phyloP scores from a whole-genome alignment of 306 rosid species.

The Casuarina equisetifolia region DNA sequence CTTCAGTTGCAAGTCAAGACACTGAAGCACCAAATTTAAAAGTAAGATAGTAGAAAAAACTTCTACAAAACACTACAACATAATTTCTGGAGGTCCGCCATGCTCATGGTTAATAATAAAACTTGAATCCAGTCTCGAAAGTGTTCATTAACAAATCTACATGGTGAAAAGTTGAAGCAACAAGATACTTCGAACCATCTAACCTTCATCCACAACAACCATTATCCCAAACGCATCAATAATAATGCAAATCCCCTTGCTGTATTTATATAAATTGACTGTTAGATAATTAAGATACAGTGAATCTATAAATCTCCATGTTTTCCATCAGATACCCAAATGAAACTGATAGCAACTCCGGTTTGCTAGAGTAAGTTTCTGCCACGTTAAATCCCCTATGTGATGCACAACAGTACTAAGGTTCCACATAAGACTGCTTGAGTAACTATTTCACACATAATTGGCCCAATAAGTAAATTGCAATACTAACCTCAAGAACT shows the following conservation, averaged over 20 bases:
- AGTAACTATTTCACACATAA: not conserved
- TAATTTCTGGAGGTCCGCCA: not conserved
- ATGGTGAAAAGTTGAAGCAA: not conserved
- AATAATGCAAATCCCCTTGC: not conserved
- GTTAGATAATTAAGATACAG: not conserved
- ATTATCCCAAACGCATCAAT: not conserved
- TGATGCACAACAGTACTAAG: not conserved
- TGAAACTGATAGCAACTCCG: not conserved
- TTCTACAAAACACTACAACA: not conserved
- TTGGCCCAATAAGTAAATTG: conserved; percentile 12
- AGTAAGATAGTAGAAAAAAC: too few relatives aligned
- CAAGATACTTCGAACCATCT: not conserved
- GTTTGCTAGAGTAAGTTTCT: not conserved
- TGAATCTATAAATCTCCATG: not conserved
- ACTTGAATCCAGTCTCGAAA: not conserved
- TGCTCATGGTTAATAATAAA: not conserved
- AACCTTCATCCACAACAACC: conserved; percentile 5
- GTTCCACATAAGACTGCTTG: conserved; percentile 6
- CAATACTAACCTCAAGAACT: conserved; percentile 76
- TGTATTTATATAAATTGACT: not conserved
- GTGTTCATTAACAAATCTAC: not conserved
- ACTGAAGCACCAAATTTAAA: not conserved
- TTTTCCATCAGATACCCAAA: not conserved
- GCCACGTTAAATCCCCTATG: not conserved
- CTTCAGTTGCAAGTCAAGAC: not conserved